phyloP scores from a whole-genome alignment of 768 basidiomycete genomes.

The Cantharellus cinnabarinus region DNA sequence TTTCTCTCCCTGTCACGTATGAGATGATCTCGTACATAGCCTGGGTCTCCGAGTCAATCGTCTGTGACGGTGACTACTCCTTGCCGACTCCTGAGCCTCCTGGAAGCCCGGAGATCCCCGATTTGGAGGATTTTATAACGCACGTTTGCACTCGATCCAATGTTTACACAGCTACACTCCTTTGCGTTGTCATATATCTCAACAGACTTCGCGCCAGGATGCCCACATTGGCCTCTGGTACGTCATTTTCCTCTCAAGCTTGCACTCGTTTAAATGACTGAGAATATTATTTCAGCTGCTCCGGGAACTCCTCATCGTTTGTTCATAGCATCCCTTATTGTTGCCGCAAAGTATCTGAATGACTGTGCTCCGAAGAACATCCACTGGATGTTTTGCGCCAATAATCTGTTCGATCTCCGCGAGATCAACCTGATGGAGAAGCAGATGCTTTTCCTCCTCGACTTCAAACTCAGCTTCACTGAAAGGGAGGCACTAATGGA shows the following conservation, averaged over 20 bases:
- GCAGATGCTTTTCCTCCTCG: conserved; percentile 79
- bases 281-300: conserved; percentile 2
- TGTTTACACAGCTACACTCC: conserved; percentile 77
- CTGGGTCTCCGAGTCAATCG: conserved; percentile 51
- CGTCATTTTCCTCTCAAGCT: conserved; percentile 1
- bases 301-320: conserved; percentile 78
- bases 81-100: conserved; percentile 43
- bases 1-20: conserved; percentile 53
- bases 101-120: conserved; percentile 4
- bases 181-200: conserved; percentile 81
- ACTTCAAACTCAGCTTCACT: conserved; percentile 79
- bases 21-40: conserved; percentile 82
- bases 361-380: conserved; percentile 89
- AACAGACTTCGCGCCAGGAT: conserved; percentile 66
- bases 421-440: conserved; percentile 96
- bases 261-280: conserved; percentile 5
- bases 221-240: conserved; percentile 70
- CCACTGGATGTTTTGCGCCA: conserved; percentile 71
- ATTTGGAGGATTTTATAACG: conserved; percentile 61
- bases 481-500: conserved; percentile 50
- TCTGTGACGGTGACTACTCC: conserved; percentile 41
- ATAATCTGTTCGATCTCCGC: conserved; percentile 42
- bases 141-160: conserved; percentile 62
- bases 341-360: conserved; percentile 92
- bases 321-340: conserved; percentile 89